A percentile compares a stretch with the other conserved stretches of the same genome.
These are phyloP conservation scores for Pezicula carpinea DNA, from an alignment of 2,329 filamentous ascomycete species.

Conservation along the genomic window DNA sequence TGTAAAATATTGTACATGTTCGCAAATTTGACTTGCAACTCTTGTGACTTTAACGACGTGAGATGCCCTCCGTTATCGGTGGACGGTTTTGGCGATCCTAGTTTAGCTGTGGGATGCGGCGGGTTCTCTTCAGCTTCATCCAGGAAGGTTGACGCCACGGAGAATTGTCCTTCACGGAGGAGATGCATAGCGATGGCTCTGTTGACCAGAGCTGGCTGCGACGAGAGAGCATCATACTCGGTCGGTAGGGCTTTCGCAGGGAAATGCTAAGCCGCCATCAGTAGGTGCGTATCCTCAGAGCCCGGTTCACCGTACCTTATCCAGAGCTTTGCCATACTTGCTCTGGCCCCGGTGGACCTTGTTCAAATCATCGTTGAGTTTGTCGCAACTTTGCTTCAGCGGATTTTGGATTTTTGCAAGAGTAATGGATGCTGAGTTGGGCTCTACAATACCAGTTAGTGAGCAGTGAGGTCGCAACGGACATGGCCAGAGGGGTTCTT, in stretches of 20 bases:
- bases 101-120: conserved; percentile 31
- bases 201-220: conserved; percentile 76
- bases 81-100: conserved; percentile 27
- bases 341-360: conserved; percentile 78
- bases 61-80: conserved; percentile 35
- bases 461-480: not conserved
- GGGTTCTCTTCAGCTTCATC: conserved; percentile 56
- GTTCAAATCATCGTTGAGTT: conserved; percentile 75
- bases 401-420: conserved; percentile 84
- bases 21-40: conserved; percentile 75
- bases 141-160: conserved; percentile 80
- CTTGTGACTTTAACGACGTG: conserved; percentile 55
- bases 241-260: conserved; percentile 61
- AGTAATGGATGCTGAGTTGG: conserved; percentile 65
- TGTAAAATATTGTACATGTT: conserved; percentile 89
- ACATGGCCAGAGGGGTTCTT: conserved; percentile 20
- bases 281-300: conserved; percentile 1
- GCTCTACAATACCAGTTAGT: conserved; percentile 42
- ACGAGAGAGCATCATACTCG: conserved; percentile 75
- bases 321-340: conserved; percentile 78
- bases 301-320: conserved; percentile 53
- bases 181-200: conserved; percentile 95
- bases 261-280: conserved; percentile 21
- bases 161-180: conserved; percentile 88
- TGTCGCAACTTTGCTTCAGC: conserved; percentile 74